Base-by-base conservation (phyloP, 2,329 filamentous ascomycete genomes). In the Karstenula rhodostoma region DNA sequence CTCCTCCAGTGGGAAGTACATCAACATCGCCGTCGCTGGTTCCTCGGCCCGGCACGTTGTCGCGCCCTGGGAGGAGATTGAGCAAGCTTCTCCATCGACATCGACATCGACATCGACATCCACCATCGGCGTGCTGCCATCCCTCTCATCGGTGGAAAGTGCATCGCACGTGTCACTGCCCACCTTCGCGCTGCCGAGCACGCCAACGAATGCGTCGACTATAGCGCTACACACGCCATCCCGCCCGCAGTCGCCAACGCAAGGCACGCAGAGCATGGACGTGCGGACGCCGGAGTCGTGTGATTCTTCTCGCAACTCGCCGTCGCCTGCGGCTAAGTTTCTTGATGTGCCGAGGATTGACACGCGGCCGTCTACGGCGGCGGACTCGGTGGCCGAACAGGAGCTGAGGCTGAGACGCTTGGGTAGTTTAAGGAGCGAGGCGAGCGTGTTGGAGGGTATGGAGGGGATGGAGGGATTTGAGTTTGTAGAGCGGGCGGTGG, bases 81-180 rank as follows among this genome's bases (percentile, higher is more conserved):
- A n/a, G n/a, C n/a, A n/a, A n/a, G n/a, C n/a, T n/a, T n/a, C n/a
- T n/a, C n/a, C n/a, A 35, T 27, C 13, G 22, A 19, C 8, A 17
- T 15, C 9, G 29, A 35, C 51, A 15, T 40, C n/a, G 17, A 6
- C 42, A 25, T 12, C n/a, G 19, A 15, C 22, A 27, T 47, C 35
- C 35, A 37, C 44, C 9, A 40, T 59, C n/a, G 57, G 57, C 22
- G 52, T 56, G 37, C 46, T 59, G 2, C 57, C 57, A 6, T 25
- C 29, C 22, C 40, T 17, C 19, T 27, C 40, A 10, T 55, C 52
- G 1, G 29, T 35, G 27, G 42, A 35, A 19, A 35, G 17, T 10
- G 13, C 19, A 19, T 43, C 40, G 1, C 17, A 25, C 27, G 35
- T 35, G 19, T 5, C n/a, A 2, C 3, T 55, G 5, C 52, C 52